phyloP scores from a whole-genome alignment of 2,329 filamentous ascomycete species.

The Orbilia quercus region DNA sequence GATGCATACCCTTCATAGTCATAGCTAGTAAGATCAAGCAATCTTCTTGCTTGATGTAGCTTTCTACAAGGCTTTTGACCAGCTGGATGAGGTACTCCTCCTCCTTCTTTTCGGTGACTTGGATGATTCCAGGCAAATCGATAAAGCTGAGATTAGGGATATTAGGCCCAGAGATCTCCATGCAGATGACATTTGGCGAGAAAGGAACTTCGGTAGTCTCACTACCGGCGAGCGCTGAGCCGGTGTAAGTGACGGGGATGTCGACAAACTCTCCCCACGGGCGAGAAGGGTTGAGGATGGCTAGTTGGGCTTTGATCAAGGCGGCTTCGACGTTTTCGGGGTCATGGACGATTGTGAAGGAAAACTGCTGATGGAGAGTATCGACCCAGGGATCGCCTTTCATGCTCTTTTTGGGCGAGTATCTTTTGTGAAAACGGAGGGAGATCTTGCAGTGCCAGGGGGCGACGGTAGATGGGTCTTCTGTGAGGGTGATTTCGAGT shows the following conservation, averaged over 20 bases:
- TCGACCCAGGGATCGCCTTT: conserved; percentile 58
- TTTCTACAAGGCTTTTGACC: conserved; percentile 58
- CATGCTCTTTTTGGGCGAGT: conserved; percentile 45
- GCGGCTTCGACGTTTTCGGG: conserved; percentile 58
- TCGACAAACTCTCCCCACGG: conserved; percentile 57
- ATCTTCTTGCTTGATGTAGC: conserved; percentile 59
- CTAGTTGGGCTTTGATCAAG: conserved; percentile 58
- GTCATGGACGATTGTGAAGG: conserved; percentile 56
- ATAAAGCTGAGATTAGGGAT: conserved; percentile 60
- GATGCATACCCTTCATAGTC: conserved; percentile 59
- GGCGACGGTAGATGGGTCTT: conserved; percentile 50
- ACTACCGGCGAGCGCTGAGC: conserved; percentile 11
- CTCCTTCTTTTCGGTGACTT: conserved; percentile 59
- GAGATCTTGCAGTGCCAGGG: conserved; percentile 59
- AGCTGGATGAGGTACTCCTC: conserved; percentile 60
- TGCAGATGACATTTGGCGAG: conserved; percentile 60
- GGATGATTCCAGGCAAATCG: conserved; percentile 60
- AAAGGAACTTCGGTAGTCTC: conserved; percentile 58
- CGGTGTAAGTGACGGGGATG: conserved; percentile 19
- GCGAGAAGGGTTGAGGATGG: conserved; percentile 58
- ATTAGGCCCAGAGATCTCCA: conserved; percentile 59
- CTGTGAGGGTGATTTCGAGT: conserved; percentile 59
- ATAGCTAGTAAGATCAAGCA: conserved; percentile 59
- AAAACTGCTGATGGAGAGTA: conserved; percentile 55
- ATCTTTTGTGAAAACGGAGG: conserved; percentile 58